Percentiles rank a stretch among this genome's conserved stretches.
These are phyloP conservation scores for Globisporangium middletonii DNA, from an alignment of 352 stramenopile species.

Conservation along the genomic window DNA sequence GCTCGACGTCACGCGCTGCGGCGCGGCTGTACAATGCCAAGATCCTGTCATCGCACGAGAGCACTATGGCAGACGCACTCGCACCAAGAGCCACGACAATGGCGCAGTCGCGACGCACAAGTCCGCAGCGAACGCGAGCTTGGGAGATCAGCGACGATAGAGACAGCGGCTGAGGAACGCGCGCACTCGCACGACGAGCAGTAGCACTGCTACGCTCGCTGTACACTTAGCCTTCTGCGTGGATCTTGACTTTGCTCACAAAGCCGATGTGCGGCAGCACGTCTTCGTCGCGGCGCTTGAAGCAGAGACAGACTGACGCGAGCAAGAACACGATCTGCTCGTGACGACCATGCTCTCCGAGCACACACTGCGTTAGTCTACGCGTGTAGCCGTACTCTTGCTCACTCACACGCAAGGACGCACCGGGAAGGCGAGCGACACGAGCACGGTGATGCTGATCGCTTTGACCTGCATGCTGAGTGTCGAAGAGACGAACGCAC, in stretches of 20 bases:
- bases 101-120: not conserved
- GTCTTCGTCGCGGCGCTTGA: constrained; percentile 69
- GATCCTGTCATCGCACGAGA: constrained; percentile 2
- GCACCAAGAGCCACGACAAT: not conserved
- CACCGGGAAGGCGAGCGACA: constrained; percentile 45
- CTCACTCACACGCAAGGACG: constrained; percentile 3
- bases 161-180: not conserved
- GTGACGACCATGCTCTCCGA: not conserved
- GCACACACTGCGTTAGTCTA: not conserved
- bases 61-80: not conserved
- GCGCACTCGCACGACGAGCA: not conserved
- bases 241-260: constrained; percentile 41
- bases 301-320: constrained; percentile 51
- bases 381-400: not conserved
- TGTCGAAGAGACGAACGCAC: constrained; percentile 32
- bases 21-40: constrained; percentile 27
- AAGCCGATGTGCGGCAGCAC: constrained; percentile 56
- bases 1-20: constrained; percentile 26
- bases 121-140: not conserved
- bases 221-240: constrained; percentile 19
- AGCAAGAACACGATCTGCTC: constrained; percentile 42
- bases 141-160: constrained; percentile 1
- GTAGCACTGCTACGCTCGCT: not conserved
- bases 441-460: constrained; percentile 32
- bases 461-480: constrained; percentile 37